Evolutionary conservation across 345 rosid genomes (phyloP), one percentile per base, ranked within the genome.

Genomic region (Lepidium sativum): DNA sequence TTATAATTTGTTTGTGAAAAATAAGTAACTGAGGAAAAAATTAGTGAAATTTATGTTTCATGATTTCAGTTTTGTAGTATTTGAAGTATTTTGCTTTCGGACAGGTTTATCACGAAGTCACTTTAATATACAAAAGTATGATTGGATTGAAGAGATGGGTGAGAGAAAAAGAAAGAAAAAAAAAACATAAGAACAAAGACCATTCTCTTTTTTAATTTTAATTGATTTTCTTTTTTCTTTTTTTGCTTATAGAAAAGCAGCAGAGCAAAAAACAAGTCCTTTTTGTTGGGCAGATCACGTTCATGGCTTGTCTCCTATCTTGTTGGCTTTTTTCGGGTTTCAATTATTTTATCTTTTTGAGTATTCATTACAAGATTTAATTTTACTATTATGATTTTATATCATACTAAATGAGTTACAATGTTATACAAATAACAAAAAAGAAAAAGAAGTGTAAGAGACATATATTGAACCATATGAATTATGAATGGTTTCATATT

Each of bases 231-330:
- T 33, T n/a, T n/a, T n/a, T n/a, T n/a, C n/a, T n/a, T n/a, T n/a
- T 44, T 47, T 60, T 23, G 13, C 38, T 65, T 65, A 65, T 23
- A 25, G 41, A 72, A 72, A 65, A 65, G 64, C 65, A 65, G n/a
- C n/a, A n/a, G n/a, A n/a, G 73, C 40, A 48, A 54, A 50, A 55
- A 54, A 54, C 31, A 50, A 58, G 71, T 45, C 54, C 60, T 64
- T 70, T 69, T 76, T 68, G 77, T 67, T 73, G 77, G 67, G 82
- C 86, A 80, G 83, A 81, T 92, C 96, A 92, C 95, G 96, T 92
- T 90, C 82, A 81, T 78, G 81, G 75, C 81, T 25, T 86, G 94
- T 81, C 92, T 75, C 76, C 55, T 59, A 68, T 70, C 78, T 82
- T 85, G 88, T 79, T 81, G 68, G 74, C 78, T 86, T 82, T n/a